These are phyloP conservation scores for Termitomyces sp. DNA, from an alignment of 768 basidiomycete genomes.

Conservation along the genomic window DNA sequence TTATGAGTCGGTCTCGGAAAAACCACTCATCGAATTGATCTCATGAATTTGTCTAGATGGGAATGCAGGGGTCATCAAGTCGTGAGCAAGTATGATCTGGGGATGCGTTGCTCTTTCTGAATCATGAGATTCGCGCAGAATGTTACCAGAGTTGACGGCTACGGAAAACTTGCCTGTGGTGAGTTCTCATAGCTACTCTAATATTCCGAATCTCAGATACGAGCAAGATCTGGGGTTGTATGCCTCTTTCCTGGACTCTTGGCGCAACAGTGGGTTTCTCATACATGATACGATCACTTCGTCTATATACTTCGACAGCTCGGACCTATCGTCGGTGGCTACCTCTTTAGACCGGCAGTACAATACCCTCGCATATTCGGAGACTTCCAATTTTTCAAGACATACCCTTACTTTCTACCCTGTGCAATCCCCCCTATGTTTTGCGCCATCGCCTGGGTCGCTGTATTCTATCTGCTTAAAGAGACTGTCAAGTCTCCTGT, in stretches of 20 bases:
- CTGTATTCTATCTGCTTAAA: constrained; percentile 43
- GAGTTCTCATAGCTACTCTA: not conserved
- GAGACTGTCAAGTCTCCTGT: constrained; percentile 29
- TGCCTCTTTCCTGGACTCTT: constrained; percentile 6
- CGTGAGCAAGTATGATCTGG: constrained; percentile 18
- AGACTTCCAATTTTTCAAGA: constrained; percentile 33
- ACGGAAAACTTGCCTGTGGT: constrained; percentile 3
- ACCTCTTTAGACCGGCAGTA: constrained; percentile 42
- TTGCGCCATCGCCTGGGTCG: constrained; percentile 42
- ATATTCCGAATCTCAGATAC: not conserved
- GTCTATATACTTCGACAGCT: not conserved
- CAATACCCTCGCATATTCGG: constrained; percentile 42
- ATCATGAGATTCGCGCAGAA: not conserved
- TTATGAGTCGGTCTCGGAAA: constrained; percentile 39
- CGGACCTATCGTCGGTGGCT: constrained; percentile 50
- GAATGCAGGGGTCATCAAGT: constrained; percentile 68
- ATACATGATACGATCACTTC: too few species aligned
- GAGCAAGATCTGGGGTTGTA: constrained; percentile 1
- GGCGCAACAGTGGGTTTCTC: not conserved
- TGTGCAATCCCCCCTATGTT: constrained; percentile 51
- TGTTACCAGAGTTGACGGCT: constrained; percentile 1
- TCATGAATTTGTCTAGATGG: constrained; percentile 31
- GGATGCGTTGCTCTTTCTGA: not conserved
- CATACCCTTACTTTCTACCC: constrained; percentile 57
- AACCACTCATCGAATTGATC: not conserved